Evolutionary conservation across 305 asterid genomes (phyloP).

Genomic region (Salvia sclarea): DNA sequence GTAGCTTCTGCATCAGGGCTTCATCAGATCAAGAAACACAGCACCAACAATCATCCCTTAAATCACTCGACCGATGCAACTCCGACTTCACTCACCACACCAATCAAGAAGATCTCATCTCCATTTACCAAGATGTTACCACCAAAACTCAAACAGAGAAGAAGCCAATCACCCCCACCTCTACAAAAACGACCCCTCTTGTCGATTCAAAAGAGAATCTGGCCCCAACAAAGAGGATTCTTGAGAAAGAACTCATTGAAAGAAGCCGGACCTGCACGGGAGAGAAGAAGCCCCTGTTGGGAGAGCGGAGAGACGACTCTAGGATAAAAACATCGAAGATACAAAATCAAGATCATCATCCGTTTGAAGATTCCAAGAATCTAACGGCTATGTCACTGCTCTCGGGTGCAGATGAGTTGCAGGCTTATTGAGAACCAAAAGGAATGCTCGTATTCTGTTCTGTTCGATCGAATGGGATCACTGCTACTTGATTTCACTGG

Average conservation of each 20-base stretch:
- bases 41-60: constrained; percentile 37
- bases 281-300: constrained; percentile 51
- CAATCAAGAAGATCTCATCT: constrained; percentile 38
- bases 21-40: constrained; percentile 25
- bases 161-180: no score
- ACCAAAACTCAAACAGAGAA: constrained; percentile 26
- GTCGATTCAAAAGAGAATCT: constrained; percentile 53
- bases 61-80: constrained; percentile 50
- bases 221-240: constrained; percentile 39
- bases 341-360: constrained; percentile 48
- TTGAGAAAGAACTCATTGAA: constrained; percentile 18
- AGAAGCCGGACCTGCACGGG: constrained; percentile 32
- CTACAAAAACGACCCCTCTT: constrained; percentile 8
- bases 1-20: constrained; percentile 58
- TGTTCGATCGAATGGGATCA: background rate
- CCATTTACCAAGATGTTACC: constrained; percentile 22
- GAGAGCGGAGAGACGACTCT: no score
- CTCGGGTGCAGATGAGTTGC: constrained; percentile 38
- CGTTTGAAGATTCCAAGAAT: constrained; percentile 42
- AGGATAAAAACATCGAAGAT: no score
- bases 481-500: background rate
- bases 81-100: constrained; percentile 52
- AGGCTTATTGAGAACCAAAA: constrained; percentile 11
- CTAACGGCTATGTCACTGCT: constrained; percentile 50
- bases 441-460: no score